Evolutionary conservation across 2,329 filamentous ascomycete genomes (phyloP), one percentile per base, ranked within the genome.

Genomic region (Aspergillus sp.): DNA sequence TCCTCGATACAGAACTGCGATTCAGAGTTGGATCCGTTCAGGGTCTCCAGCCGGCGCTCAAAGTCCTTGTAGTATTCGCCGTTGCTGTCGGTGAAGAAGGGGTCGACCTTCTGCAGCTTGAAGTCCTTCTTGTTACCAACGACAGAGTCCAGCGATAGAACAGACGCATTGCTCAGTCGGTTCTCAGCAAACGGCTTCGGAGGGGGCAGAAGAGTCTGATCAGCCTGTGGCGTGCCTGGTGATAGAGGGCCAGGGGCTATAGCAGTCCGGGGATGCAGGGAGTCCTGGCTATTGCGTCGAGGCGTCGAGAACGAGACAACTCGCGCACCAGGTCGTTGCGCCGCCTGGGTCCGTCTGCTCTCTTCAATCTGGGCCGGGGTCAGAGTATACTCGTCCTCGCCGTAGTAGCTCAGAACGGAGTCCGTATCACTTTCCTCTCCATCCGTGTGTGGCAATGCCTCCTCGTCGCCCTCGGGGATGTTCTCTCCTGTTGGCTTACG

Each of bases 71-170:
- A 85, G 69, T 85, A 89, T 60, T 86, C 79, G 31, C 85, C 86
- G 37, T 79, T 84, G 47, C 82, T 81, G 67, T 89, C 86, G 4
- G 83, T 88, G 73, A 89, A 89, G 73, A 85, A 86, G 2, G 86
- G 86, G 63, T 86, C 85, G 0, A 89, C 84, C 55, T 87, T 85
- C 67, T 89, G 86, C n/a, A 88, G 79, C 60, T 84, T 82, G 66
- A 31, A 31, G 27, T 31, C 27, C 27, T 31, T 31, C 27, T 82
- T 86, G 65, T 86, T 81, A 52, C 81, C 84, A 17, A 85, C 83
- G 24, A 87, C 78, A 85, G 24, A 87, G 75, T 3, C 76, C 74
- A 2, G 80, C 82, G 45, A 73, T 70, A 59, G 72, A 76, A 59
- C 73, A 75, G 39, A 77, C 67, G 35, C 72, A 68, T 44, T 68